Base-by-base conservation (phyloP, 306 rosid species). In the Begonia loranthoides region DNA sequence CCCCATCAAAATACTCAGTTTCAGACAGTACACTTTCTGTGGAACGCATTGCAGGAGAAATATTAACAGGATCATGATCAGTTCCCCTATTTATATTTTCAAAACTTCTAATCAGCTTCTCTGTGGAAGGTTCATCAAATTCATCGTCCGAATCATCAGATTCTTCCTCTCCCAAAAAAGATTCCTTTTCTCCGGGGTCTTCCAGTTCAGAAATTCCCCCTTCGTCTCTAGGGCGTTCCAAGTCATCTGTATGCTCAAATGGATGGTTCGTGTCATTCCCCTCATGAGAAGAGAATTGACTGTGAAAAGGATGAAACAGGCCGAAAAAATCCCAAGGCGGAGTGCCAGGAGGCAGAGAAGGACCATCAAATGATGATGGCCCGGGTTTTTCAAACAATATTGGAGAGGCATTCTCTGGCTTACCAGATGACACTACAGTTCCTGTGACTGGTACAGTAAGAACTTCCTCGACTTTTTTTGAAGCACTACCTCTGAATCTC, bases 261-360 rank as follows among this genome's bases (percentile, higher is more conserved):
- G 65, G 79, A 13, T 65, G 79, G 56, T 41, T 75, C 58, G 49
- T 17, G n/a, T 55, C 79, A 61, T 76, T 82, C 43, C 71, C 77
- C 12, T 86, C 95, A 63, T 78, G 87, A 56, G 67, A 82, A 58
- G 94, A 78, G 70, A 78, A 76, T 34, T 83, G 84, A 70, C 74
- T 68, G 56, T 92, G 83, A 59, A 65, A 62, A 15, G 97, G 80
- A 61, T 79, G 74, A 67, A 80, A 90, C 59, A 85, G 69, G 14
- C 81, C 93, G 65, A 87, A 87, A 74, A 70, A 92, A 83, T 92
- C 96, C 99, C 99, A 86, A 4, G 73, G 82, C 28, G 71, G 78
- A 59, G 77, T 52, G 60, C 74, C 88, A 59, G 70, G 70, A 10
- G 80, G 80, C 47, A 65, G 57, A 15, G 94, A 68, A 72, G 87